phyloP scores from a whole-genome alignment of 176 grass and related monocot genomes.

The Saccharum spontaneum region DNA sequence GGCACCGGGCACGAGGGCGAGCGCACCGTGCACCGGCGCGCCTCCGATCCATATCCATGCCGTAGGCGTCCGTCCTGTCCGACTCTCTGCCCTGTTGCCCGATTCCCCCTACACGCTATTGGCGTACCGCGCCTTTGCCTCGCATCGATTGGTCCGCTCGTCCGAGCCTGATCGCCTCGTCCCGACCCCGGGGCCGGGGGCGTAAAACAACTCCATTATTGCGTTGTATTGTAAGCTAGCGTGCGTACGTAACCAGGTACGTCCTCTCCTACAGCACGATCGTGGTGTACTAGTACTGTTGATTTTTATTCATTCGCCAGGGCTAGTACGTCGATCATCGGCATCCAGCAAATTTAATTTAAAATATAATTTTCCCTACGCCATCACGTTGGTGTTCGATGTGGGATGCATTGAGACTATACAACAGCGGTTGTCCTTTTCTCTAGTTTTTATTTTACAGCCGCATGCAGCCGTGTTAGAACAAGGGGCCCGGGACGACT shows the following conservation, averaged over 20 bases:
- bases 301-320: neutral
- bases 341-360: neutral
- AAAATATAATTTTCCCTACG: neutral
- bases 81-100: neutral
- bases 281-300: neutral
- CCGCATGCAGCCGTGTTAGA: constrained; percentile 8
- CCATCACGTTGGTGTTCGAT: neutral
- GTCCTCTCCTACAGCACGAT: neutral
- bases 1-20: neutral
- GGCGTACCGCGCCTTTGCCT: neutral
- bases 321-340: neutral
- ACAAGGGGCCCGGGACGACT: neutral
- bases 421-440: neutral
- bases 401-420: neutral
- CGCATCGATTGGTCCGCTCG: neutral
- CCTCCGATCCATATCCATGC: no score
- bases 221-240: neutral
- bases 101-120: neutral
- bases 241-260: neutral
- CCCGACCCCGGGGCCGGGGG: neutral
- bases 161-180: neutral
- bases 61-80: neutral
- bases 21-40: neutral
- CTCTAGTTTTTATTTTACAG: constrained; percentile 8
- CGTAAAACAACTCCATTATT: constrained; percentile 17